Evolutionary conservation across 2,329 filamentous ascomycete species (phyloP), one percentile per base, ranked within the genome.

Genomic region (Epichloe festucae): DNA sequence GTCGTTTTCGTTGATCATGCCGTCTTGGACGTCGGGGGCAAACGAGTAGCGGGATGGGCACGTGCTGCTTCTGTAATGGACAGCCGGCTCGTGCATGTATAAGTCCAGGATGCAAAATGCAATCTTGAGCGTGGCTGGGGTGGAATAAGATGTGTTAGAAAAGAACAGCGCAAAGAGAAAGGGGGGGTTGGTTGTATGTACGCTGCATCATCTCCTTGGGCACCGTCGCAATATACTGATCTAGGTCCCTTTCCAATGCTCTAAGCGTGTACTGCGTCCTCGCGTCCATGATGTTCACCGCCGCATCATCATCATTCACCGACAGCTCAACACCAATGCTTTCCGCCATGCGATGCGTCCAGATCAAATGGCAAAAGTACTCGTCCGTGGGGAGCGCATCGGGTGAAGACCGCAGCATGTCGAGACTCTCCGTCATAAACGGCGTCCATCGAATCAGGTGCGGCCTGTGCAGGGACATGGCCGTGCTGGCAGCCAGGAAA

Each of bases 41-140:
- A 71, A 71, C 7, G 71, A 71, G 19, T 70, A 70, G 54, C 61
- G 68, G 59, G 77, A 70, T 55, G 78, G 76, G 49, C 86, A 81
- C 8, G 52, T 75, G 7, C 79, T 71, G 19, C 70, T 72, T 51
- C 85, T 80, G 8, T 78, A 72, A 56, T 87, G 82, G 56, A 90
- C 77, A 3, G 79, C 81, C 50, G 87, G 79, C 65, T 90, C 87
- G 63, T 90, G 84, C 70, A 89, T 82, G 62, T 86, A 89, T 3
- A 90, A 70, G 55, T 75, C 84, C 38, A 87, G 63, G 2, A 84
- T 76, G 56, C 82, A 72, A 57, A 87, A 81, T 54, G 78, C 77
- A 57, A 89, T 75, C 17, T 71, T 69, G 45, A 89, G 70, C 0
- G 79, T 74, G n/a, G 78, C 82, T 82, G 62, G 52, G 41, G 11